A percentile compares a stretch with the other conserved stretches of the same genome.
phyloP scores from a whole-genome alignment of 163 green algal species.

The Smithsoniella earleae region DNA sequence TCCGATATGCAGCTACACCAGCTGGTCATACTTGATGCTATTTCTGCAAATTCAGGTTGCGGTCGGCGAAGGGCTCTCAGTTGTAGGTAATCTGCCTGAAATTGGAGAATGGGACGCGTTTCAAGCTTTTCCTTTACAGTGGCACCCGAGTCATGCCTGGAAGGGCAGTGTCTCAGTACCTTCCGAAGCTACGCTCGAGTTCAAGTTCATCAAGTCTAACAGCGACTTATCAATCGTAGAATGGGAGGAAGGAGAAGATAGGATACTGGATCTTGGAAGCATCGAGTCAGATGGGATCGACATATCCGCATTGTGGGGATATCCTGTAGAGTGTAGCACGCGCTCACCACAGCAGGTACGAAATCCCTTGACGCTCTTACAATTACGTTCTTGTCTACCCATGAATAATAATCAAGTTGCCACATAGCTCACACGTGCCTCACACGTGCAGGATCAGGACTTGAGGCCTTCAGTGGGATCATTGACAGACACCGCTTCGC shows the following conservation, averaged over 20 bases:
- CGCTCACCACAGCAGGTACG: not conserved
- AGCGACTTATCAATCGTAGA: not conserved
- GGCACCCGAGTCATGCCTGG: constrained; percentile 29
- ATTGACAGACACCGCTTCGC: not conserved
- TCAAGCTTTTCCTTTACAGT: constrained; percentile 21
- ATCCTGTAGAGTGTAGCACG: not conserved
- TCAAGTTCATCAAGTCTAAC: constrained; percentile 2
- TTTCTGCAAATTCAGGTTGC: constrained; percentile 29
- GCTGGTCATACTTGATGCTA: not conserved
- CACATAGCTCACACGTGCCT: not conserved
- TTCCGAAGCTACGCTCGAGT: not conserved
- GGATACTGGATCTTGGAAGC: not conserved
- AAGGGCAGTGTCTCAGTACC: not conserved
- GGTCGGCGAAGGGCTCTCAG: constrained; percentile 8
- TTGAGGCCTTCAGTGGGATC: not conserved
- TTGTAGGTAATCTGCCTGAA: constrained; percentile 17
- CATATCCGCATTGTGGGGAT: not conserved
- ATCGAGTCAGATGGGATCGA: not conserved
- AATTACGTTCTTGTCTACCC: not conserved
- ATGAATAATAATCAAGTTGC: not conserved
- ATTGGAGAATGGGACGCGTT: constrained; percentile 23
- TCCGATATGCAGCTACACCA: not conserved
- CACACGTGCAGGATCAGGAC: not conserved
- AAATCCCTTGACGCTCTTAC: too few relatives aligned
- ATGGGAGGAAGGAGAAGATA: constrained; percentile 9